phyloP scores from a whole-genome alignment of 768 basidiomycete genomes.

The Hemileccinum impolitum region DNA sequence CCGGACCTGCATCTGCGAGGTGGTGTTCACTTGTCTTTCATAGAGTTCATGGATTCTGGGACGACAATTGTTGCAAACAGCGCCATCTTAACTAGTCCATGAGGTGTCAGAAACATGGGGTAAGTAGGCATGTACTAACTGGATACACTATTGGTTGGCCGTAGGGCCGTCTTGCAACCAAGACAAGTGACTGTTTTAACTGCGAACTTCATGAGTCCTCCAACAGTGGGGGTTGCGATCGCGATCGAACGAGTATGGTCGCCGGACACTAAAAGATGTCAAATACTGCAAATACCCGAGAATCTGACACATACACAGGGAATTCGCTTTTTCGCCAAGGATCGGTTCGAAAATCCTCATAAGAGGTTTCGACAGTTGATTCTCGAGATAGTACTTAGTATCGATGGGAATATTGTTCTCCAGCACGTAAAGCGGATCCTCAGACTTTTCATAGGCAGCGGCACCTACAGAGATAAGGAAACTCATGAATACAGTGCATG shows the following conservation, averaged over 20 bases:
- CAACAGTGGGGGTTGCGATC: constrained; percentile 94
- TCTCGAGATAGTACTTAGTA: constrained; percentile 96
- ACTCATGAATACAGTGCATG: not conserved
- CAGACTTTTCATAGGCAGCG: constrained; percentile 97
- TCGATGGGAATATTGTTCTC: constrained; percentile 99
- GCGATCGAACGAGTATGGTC: constrained; percentile 95
- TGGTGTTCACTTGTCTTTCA: constrained; percentile 76
- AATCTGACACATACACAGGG: constrained; percentile 56
- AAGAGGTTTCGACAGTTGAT: constrained; percentile 94
- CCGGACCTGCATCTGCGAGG: constrained; percentile 81
- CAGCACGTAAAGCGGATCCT: constrained; percentile 94
- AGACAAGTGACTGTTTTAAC: constrained; percentile 94
- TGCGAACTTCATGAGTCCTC: constrained; percentile 98
- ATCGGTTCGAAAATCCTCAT: constrained; percentile 99
- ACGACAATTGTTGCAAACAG: constrained; percentile 92
- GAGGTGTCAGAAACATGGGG: constrained; percentile 1
- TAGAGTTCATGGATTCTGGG: constrained; percentile 86
- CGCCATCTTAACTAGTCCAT: constrained; percentile 57
- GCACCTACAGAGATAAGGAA: constrained; percentile 54
- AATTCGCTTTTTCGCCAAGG: constrained; percentile 85
- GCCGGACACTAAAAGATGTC: constrained; percentile 67
- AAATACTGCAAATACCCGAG: constrained; percentile 1
- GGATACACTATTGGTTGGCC: constrained; percentile 68
- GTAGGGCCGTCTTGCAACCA: constrained; percentile 89
- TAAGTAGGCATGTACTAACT: constrained; percentile 40